Conservation (phyloP, 768 basidiomycete genomes). For the Agaricus blazei region DNA sequence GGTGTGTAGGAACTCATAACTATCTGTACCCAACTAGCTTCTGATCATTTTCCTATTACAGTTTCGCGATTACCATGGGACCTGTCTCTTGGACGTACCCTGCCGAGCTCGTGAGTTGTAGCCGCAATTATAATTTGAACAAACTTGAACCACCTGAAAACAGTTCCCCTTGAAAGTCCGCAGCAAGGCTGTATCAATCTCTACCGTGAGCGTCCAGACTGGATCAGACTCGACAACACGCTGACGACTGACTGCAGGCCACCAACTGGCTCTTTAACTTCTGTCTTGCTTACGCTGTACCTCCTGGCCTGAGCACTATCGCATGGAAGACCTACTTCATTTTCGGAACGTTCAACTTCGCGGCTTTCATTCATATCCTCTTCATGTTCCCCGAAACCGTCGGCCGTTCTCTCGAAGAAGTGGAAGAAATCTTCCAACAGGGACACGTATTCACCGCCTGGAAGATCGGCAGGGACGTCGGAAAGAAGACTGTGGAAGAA, state of each 20-base stretch:
- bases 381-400: constrained; percentile 83
- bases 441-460: constrained; percentile 70
- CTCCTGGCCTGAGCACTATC: constrained; percentile 60
- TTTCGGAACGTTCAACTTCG: constrained; percentile 74
- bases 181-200: constrained; percentile 49
- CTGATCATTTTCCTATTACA: constrained; percentile 11
- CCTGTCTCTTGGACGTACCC: constrained; percentile 74
- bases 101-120: constrained; percentile 45
- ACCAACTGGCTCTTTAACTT: constrained; percentile 69
- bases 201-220: constrained; percentile 32
- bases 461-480: constrained; percentile 57
- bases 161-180: constrained; percentile 59
- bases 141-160: not conserved
- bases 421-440: constrained; percentile 71
- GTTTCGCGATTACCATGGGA: constrained; percentile 73
- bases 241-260: constrained; percentile 14
- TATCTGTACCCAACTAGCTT: no score
- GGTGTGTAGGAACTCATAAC: constrained; percentile 15
- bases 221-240: not conserved
- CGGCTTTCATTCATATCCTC: constrained; percentile 63
- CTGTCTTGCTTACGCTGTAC: constrained; percentile 71
- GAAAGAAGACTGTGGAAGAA: constrained; percentile 55
- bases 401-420: constrained; percentile 68
- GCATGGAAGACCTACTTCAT: constrained; percentile 77
- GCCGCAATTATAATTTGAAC: not conserved